These are phyloP conservation scores for Camelina sativa DNA, from an alignment of 345 rosid genomes.

Conservation along the genomic window DNA sequence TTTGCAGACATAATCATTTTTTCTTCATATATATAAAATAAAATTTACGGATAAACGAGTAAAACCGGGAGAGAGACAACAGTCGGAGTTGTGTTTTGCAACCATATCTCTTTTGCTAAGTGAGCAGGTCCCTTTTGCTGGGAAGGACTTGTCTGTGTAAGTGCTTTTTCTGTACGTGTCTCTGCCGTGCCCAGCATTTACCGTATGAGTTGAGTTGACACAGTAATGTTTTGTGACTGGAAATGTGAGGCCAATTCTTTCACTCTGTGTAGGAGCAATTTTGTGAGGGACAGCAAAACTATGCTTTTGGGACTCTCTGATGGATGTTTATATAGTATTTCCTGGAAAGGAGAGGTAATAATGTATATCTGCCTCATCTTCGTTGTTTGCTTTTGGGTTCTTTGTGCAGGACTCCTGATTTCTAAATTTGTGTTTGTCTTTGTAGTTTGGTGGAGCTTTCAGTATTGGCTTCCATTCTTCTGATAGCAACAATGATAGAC, in stretches of 20 bases:
- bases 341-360: constrained; percentile 99
- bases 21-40: constrained; percentile 83
- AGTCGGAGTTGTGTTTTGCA: constrained; percentile 68
- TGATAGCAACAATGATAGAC: constrained; percentile 48
- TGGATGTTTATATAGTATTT: constrained; percentile 79
- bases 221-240: neutral
- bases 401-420: neutral
- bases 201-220: constrained; percentile 2
- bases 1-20: constrained; percentile 88
- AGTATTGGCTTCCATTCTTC: constrained; percentile 50
- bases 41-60: constrained; percentile 73
- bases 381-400: constrained; percentile 17
- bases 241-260: constrained; percentile 22
- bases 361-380: constrained; percentile 27
- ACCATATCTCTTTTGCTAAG: constrained; percentile 67
- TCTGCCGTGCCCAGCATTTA: constrained; percentile 17
- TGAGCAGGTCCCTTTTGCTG: constrained; percentile 88
- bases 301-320: constrained; percentile 88
- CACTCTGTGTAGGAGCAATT: constrained; percentile 73
- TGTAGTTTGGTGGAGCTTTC: constrained; percentile 84
- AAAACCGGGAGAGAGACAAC: constrained; percentile 77
- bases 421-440: constrained; percentile 9
- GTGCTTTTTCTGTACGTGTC: constrained; percentile 39
- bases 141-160: constrained; percentile 75
- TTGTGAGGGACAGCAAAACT: constrained; percentile 74